Conservation (phyloP, 495 filamentous ascomycete genomes). For the Daldinia grandis region DNA sequence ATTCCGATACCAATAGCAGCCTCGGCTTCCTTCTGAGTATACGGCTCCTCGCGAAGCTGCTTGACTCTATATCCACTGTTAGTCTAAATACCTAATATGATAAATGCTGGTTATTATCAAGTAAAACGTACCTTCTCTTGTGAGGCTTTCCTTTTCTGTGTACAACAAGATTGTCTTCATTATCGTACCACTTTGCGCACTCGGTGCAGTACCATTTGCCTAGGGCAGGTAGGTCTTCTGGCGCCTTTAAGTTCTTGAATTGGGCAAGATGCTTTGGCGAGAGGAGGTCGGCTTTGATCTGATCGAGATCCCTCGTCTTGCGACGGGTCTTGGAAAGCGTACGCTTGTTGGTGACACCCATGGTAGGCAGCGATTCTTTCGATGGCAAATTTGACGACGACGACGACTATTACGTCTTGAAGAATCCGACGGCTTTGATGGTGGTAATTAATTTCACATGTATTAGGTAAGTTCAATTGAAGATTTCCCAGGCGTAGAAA, state of each 20-base stretch:
- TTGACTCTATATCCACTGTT: slow-evolving; percentile 65
- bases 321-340: slow-evolving; percentile 69
- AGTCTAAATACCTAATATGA: slow-evolving; percentile 32
- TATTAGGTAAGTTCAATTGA: slow-evolving; percentile 32
- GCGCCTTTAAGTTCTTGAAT: slow-evolving; percentile 78
- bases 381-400: not conserved
- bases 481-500: slow-evolving; percentile 34
- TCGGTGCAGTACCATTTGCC: slow-evolving; percentile 89
- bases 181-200: slow-evolving; percentile 96
- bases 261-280: slow-evolving; percentile 79
- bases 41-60: slow-evolving; percentile 79
- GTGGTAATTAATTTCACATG: slow-evolving; percentile 13
- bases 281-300: slow-evolving; percentile 80
- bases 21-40: slow-evolving; percentile 85
- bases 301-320: slow-evolving; percentile 78
- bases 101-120: not conserved
- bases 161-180: slow-evolving; percentile 74
- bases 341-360: slow-evolving; percentile 63
- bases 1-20: slow-evolving; percentile 75
- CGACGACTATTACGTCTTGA: slow-evolving; percentile 2
- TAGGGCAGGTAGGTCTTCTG: slow-evolving; percentile 86
- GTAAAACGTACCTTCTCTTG: slow-evolving; percentile 76
- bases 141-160: slow-evolving; percentile 91
- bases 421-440: not conserved
- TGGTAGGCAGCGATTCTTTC: slow-evolving; percentile 31